Evolutionary conservation across 75 land plant genomes (phyloP).

Genomic region (Picea sitchensis): DNA sequence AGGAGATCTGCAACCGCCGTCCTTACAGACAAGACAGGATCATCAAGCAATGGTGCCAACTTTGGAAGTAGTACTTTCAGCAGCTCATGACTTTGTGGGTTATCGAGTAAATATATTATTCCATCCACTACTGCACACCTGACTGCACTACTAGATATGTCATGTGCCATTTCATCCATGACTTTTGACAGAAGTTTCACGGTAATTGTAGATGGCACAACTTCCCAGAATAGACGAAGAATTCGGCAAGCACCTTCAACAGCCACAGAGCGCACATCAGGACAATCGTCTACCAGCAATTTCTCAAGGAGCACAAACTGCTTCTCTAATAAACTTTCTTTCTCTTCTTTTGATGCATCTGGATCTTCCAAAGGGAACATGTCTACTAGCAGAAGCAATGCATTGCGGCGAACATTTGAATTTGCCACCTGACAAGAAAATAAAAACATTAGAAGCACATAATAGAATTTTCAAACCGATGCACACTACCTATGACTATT

Average conservation of each 20-base stretch:
- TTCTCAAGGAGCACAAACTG: slow-evolving; percentile 78
- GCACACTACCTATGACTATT: background rate
- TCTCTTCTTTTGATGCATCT: slow-evolving; percentile 69
- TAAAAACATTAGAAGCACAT: background rate
- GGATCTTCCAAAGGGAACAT: slow-evolving; percentile 91
- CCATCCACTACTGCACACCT: slow-evolving; percentile 72
- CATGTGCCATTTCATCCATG: slow-evolving; percentile 68
- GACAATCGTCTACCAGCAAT: slow-evolving; percentile 68
- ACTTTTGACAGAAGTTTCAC: slow-evolving; percentile 61
- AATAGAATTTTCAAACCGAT: background rate
- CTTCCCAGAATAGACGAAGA: slow-evolving; percentile 84
- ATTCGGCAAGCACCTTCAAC: slow-evolving; percentile 82
- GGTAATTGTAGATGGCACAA: slow-evolving; percentile 66
- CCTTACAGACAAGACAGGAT: slow-evolving; percentile 55
- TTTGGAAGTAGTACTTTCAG: slow-evolving; percentile 74
- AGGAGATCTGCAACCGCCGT: slow-evolving; percentile 65
- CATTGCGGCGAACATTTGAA: slow-evolving; percentile 86
- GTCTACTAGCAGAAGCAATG: slow-evolving; percentile 75
- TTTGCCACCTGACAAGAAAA: slow-evolving; percentile 74
- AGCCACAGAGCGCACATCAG: slow-evolving; percentile 70
- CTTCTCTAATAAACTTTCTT: slow-evolving; percentile 68
- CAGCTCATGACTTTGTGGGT: slow-evolving; percentile 81
- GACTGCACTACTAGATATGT: slow-evolving; percentile 53
- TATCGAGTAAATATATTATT: slow-evolving; percentile 67
- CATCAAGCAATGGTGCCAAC: slow-evolving; percentile 52